Evolutionary conservation across 345 rosid genomes (phyloP), one percentile per base, ranked within the genome.

Genomic region (Pistacia integerrima): DNA sequence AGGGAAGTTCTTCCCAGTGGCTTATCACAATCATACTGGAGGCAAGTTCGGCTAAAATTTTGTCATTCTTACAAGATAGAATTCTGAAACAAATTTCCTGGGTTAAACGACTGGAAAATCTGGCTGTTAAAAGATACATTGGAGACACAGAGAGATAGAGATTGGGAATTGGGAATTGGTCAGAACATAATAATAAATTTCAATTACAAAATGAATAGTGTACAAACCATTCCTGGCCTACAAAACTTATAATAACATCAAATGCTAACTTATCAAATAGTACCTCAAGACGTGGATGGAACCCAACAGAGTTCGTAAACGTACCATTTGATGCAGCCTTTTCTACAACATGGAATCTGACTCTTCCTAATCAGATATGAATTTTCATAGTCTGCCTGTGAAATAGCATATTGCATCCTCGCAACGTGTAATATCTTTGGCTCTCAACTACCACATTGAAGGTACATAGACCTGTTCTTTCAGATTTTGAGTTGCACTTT

Each of bases 391-490:
- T 38, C 54, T 59, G 11, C 75, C 64, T 11, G 55, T 28, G 56
- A 33, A 25, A 33, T 41, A 41, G 25, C 16, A 54, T 48, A 14
- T 59, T 41, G 14, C 25, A 64, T 38, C 18, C 20, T 58, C 54
- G 25, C 9, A 54, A 49, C 76, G 52, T 17, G 5, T 38, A 58
- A 58, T 56, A 58, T 56, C 64, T 8, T 14, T 35, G 33, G 38
- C 52, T 79, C 76, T 57, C 56, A 72, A 62, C 82, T 91, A 93
- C 97, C 98, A 95, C 98, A 95, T 90, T 61, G 99, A 88, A 71
- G 99, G 98, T 72, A 92, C 92, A 78, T 93, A 95, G 63, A 93
- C 96, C 79, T 90, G 98, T 76, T 95, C 99, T 84, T 92, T 95
- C 67, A 95, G 86, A 83, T 95, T 95, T 65, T 95, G 98, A 0